Evolutionary conservation across 345 rosid species (phyloP), one percentile per base, ranked within the genome.

Genomic region (Eutrema japonicum): DNA sequence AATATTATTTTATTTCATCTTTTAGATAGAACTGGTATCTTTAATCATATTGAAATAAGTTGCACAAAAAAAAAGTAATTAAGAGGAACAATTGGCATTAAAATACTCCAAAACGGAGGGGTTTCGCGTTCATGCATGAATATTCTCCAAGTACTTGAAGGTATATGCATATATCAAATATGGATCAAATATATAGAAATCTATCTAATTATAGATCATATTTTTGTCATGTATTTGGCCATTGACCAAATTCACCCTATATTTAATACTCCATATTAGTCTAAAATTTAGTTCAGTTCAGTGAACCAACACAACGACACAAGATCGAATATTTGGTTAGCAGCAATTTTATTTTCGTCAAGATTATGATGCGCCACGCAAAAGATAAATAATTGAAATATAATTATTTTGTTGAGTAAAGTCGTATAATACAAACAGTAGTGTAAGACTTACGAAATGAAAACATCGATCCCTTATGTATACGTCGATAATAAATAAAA

Each of bases 301-400:
- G 45, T 63, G 79, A 55, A 70, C 71, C 75, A 63, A 18, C 22
- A 18, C 22, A 18, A 18, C 22, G 22, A 62, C 62, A 54, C 45
- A 54, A 46, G 54, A 69, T 62, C 59, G 75, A 70, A 63, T 76
- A 76, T 76, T 70, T 63, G 66, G 75, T 70, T 63, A 63, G 75
- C 75, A 70, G 50, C 60, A 14, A 49, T 47, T 32, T 62, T 63
- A n/a, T 62, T 63, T 54, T 47, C 61, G 49, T 66, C 59, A 56
- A 66, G 67, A 74, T 57, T 18, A 40, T 49, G 66, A 38, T 63
- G 52, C 38, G 45, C 46, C 75, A 41, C 52, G 8, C 45, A 26
- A 46, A 36, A 62, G n/a, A 60, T 40, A 68, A 13, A 41, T 12
- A 54, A 73, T 27, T 26, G 4, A 18, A 16, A 18, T 12, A 2